Evolutionary conservation across 805 yeast genomes (phyloP).

Genomic region (Sugiyamaella smithiae): DNA sequence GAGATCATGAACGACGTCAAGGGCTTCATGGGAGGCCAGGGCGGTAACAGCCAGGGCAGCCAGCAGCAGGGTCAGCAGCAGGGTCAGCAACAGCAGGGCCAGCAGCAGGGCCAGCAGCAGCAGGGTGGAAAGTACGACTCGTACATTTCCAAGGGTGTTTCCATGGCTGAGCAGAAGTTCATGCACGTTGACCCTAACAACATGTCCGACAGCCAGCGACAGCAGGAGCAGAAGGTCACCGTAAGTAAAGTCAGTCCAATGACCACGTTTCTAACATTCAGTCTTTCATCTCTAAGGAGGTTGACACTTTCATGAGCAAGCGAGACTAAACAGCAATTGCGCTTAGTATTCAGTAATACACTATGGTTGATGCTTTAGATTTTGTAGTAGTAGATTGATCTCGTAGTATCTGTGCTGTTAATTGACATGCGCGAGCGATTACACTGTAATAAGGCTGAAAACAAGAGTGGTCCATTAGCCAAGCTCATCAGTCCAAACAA

Average conservation of each 20-base stretch:
- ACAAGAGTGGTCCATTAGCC: too few species aligned
- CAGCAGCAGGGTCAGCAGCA: constrained; percentile 3
- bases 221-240: constrained; percentile 15
- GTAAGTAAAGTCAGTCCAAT: constrained; percentile 12
- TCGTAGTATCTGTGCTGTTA: too few species aligned
- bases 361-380: too few species aligned
- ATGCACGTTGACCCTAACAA: constrained; percentile 19
- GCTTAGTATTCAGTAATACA: too few species aligned
- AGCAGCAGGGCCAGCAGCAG: constrained; percentile 15
- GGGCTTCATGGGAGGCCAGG: constrained; percentile 11
- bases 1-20: constrained; percentile 9
- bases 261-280: constrained; percentile 1
- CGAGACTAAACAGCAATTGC: too few species aligned
- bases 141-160: constrained; percentile 34
- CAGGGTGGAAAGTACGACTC: constrained; percentile 27
- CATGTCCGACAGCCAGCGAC: constrained; percentile 19
- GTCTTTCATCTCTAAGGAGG: constrained; percentile 21
- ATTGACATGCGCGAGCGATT: too few species aligned
- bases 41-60: constrained; percentile 1
- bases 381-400: too few species aligned
- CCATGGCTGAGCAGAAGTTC: constrained; percentile 23
- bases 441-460: too few species aligned
- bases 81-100: constrained; percentile 11
- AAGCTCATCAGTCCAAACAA: too few species aligned
- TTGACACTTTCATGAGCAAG: constrained; percentile 7